These are phyloP conservation scores for Gigaspora rosea DNA, from an alignment of 192 early-diverging fungal genomes.

Conservation along the genomic window DNA sequence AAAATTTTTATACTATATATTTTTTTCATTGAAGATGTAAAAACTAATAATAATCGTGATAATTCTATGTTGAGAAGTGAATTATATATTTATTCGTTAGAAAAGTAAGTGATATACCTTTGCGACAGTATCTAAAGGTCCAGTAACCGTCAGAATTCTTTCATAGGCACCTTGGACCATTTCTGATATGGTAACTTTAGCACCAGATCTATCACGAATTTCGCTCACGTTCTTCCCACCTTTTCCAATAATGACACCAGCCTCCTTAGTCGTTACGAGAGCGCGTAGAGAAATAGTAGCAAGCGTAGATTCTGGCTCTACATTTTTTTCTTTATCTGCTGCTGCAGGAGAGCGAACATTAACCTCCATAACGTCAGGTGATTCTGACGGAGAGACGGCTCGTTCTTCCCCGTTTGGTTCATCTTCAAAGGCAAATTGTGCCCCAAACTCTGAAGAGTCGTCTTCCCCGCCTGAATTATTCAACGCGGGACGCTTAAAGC, in stretches of 20 bases:
- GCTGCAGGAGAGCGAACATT: conserved; percentile 17
- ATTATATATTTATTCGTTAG: neutral
- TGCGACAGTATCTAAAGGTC: conserved; percentile 69
- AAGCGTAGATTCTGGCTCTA: conserved; percentile 34
- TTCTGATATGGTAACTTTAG: conserved; percentile 89
- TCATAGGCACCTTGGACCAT: conserved; percentile 75
- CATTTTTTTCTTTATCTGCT: conserved; percentile 29
- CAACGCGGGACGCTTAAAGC: conserved; percentile 48
- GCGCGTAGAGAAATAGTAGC: conserved; percentile 55
- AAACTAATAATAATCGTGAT: too few relatives aligned
- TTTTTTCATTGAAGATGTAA: too few relatives aligned
- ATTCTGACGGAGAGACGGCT: conserved; percentile 14
- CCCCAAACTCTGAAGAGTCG: conserved; percentile 9
- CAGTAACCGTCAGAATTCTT: conserved; percentile 74
- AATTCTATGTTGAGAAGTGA: too few relatives aligned
- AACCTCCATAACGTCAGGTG: conserved; percentile 20
- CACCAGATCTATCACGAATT: conserved; percentile 81
- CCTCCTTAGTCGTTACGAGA: conserved; percentile 70
- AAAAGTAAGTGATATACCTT: conserved; percentile 43
- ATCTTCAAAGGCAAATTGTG: neutral
- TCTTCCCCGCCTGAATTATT: conserved; percentile 40
- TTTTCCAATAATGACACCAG: conserved; percentile 89
- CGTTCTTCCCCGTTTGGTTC: conserved; percentile 4
- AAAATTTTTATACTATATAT: too few relatives aligned
- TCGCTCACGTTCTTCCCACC: conserved; percentile 90